Percentiles rank a stretch among this genome's conserved stretches.
phyloP scores from a whole-genome alignment of 208 protist genomes.

The Balamuthia mandrillaris region DNA sequence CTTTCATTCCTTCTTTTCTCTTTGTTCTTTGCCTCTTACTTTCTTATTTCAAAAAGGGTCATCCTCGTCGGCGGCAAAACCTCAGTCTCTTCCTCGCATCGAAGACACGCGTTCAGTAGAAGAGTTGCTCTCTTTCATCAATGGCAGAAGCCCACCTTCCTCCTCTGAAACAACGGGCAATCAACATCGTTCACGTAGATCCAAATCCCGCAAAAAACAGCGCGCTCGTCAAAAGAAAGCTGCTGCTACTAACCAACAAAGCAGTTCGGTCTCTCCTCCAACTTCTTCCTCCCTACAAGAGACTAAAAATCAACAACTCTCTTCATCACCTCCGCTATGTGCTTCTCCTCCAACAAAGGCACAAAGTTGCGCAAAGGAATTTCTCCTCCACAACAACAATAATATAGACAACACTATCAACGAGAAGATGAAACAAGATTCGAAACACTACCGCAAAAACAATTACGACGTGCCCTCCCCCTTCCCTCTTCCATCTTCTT shows the following conservation, averaged over 20 bases:
- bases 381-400: too few relatives aligned
- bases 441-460: too few relatives aligned
- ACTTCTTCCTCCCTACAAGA: too few relatives aligned
- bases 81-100: not conserved
- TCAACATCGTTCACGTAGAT: not conserved
- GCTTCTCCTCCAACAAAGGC: too few relatives aligned
- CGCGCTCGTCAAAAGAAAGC: not conserved
- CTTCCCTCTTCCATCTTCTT: too few relatives aligned
- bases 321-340: too few relatives aligned
- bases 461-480: too few relatives aligned
- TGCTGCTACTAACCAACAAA: not conserved
- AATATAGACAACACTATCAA: too few relatives aligned
- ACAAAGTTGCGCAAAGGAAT: too few relatives aligned
- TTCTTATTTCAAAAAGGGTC: not conserved
- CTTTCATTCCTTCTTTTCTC: not conserved
- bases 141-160: not conserved
- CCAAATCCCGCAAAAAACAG: not conserved
- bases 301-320: too few relatives aligned
- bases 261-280: too few relatives aligned
- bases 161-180: not conserved
- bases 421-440: too few relatives aligned
- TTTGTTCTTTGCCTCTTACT: not conserved
- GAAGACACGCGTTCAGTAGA: conserved; percentile 26
- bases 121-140: conserved; percentile 37
- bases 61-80: not conserved